Evolutionary conservation across 164 flowering plant species (phyloP), one percentile per base, ranked within the genome.

Genomic region (Piper betle): DNA sequence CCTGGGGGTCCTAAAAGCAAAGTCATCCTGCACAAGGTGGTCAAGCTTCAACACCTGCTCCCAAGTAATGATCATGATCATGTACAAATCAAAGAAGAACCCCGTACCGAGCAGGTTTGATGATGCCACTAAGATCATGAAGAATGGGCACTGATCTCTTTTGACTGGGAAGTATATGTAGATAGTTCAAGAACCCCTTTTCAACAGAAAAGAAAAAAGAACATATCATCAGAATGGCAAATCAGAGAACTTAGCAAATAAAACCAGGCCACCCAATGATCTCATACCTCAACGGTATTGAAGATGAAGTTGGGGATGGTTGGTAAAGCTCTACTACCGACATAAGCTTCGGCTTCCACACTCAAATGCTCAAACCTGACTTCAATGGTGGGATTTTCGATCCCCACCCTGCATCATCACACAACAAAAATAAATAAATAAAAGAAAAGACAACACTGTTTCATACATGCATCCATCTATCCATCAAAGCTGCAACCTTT

Each of bases 301-400:
- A 63, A 33, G 20, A 52, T 4, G 64, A 72, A 82, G 68, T 84
- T 84, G 61, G 76, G 10, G 10, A 82, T 60, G 43, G 86, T 67
- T 20, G 89, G 89, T 68, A 84, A 63, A 64, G 82, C 81, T 67
- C 86, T 79, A 58, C 81, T 67, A 54, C 86, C 90, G 0, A 73
- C 77, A 67, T 74, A 67, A 57, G 75, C 80, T 64, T 79, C 80
- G n/a, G 85, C 85, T 17, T 67, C 74, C 9, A 84, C 50, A 52
- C 59, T 71, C 39, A 84, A 59, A 75, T 75, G 67, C 68, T 77
- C 79, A 52, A 62, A 77, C 53, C 77, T 62, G 25, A 73, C 81
- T 66, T 78, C 81, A 38, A 75, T 71, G 6, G 69, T 73, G n/a
- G 81, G 77, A 42, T 66, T 62, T 54, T 77, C 75, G 52, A 80